These are phyloP conservation scores for Aspergillus sp. DNA, from an alignment of 2,329 filamentous ascomycete genomes.

Conservation along the genomic window DNA sequence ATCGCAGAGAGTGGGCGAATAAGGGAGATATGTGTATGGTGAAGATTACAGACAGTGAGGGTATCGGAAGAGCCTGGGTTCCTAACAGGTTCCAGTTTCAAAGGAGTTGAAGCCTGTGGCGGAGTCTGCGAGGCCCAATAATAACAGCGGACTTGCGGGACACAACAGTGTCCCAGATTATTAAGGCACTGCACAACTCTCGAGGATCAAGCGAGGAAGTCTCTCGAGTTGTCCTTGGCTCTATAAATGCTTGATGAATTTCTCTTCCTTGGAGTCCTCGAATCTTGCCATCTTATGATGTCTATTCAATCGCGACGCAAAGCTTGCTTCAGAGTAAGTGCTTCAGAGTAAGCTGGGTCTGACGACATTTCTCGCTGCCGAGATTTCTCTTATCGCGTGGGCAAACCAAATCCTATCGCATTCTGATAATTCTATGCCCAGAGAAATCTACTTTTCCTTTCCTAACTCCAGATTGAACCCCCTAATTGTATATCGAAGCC, in stretches of 20 bases:
- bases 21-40: slow-evolving; percentile 11
- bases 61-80: slow-evolving; percentile 17
- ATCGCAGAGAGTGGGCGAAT: slow-evolving; percentile 7
- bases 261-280: neutral
- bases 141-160: slow-evolving; percentile 26
- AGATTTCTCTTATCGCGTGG: slow-evolving; percentile 1
- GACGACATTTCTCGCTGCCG: neutral
- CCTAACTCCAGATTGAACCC: neutral
- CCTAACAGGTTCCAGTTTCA: slow-evolving; percentile 33
- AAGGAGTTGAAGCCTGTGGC: slow-evolving; percentile 31
- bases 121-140: slow-evolving; percentile 30
- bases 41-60: slow-evolving; percentile 25
- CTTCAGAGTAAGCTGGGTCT: neutral
- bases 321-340: neutral
- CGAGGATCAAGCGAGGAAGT: neutral
- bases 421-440: neutral
- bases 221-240: neutral
- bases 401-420: neutral
- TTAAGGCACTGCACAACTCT: slow-evolving; percentile 16
- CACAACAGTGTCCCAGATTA: slow-evolving; percentile 17
- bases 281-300: neutral
- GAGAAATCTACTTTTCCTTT: neutral
- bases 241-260: neutral
- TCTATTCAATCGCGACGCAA: neutral
- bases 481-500: neutral